These are phyloP conservation scores for Fusarium azukiicola DNA, from an alignment of 2,329 filamentous ascomycete genomes.

Conservation along the genomic window DNA sequence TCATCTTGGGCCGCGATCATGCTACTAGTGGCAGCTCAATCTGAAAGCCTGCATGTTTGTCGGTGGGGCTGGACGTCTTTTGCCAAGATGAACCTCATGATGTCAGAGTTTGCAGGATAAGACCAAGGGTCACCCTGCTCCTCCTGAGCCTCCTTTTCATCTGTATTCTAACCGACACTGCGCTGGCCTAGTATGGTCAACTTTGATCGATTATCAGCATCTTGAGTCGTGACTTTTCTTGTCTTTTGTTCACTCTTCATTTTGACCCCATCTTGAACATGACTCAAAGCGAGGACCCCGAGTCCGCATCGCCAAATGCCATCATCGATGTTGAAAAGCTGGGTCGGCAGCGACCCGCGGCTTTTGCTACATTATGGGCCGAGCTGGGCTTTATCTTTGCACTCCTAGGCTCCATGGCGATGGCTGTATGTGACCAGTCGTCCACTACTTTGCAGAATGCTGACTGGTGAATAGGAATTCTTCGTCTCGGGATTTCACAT, in stretches of 20 bases:
- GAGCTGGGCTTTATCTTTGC: slow-evolving; percentile 9
- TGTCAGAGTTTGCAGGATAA: slow-evolving; percentile 10
- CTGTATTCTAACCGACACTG: neutral
- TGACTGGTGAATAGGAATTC: slow-evolving; percentile 19
- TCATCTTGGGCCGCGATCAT: neutral
- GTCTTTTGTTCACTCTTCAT: neutral
- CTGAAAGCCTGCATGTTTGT: neutral
- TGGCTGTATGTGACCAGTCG: neutral
- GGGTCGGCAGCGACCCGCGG: slow-evolving; percentile 12
- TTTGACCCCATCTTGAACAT: neutral
- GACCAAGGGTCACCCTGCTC: slow-evolving; percentile 12
- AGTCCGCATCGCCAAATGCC: neutral
- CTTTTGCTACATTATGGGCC: neutral
- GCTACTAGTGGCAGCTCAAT: neutral
- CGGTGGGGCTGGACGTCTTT: neutral
- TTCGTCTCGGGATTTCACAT: slow-evolving; percentile 25
- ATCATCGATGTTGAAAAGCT: slow-evolving; percentile 18
- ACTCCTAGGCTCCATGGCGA: slow-evolving; percentile 13
- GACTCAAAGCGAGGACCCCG: slow-evolving; percentile 4
- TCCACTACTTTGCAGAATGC: neutral
- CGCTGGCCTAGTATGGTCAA: neutral
- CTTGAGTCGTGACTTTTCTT: neutral
- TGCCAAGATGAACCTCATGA: slow-evolving; percentile 19
- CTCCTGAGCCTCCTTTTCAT: neutral
- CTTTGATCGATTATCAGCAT: neutral